Conservation (phyloP, 208 protist genomes). For the Sergeia podlipaevii region DNA sequence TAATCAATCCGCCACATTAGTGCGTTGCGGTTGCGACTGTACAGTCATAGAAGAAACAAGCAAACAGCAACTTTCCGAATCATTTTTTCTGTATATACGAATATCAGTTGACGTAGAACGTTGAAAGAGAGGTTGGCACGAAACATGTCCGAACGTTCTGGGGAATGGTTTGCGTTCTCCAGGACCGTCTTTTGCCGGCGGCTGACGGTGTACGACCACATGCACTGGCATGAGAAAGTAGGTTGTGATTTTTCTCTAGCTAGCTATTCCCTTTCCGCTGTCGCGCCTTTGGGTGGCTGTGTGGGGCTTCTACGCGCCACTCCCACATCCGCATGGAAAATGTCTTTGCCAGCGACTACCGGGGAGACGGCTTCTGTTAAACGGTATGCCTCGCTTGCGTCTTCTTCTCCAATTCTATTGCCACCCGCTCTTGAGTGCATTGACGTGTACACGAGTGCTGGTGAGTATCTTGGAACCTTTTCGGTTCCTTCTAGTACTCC, state of each 20-base stretch:
- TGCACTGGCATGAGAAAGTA: conserved; percentile 19
- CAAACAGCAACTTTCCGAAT: too few relatives aligned
- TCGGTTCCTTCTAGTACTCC: conserved; percentile 6
- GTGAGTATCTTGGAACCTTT: conserved; percentile 20
- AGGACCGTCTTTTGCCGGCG: conserved; percentile 28
- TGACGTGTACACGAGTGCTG: conserved; percentile 30
- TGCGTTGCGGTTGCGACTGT: too few relatives aligned
- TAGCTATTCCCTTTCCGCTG: conserved; percentile 4
- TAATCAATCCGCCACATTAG: too few relatives aligned
- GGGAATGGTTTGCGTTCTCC: conserved; percentile 53
- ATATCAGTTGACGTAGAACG: not conserved
- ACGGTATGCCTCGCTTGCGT: too few relatives aligned
- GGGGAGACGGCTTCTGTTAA: too few relatives aligned
- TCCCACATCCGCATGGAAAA: too few relatives aligned
- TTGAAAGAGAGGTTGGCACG: not conserved
- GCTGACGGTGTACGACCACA: conserved; percentile 28
- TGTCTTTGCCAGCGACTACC: too few relatives aligned
- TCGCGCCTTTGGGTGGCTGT: conserved; percentile 36
- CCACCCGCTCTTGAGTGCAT: too few relatives aligned
- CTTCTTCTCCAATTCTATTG: too few relatives aligned
- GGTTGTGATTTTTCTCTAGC: conserved; percentile 18
- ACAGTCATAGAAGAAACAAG: too few relatives aligned
- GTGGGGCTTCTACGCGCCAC: conserved; percentile 15
- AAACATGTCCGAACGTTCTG: conserved; percentile 34
- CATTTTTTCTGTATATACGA: too few relatives aligned